phyloP scores from a whole-genome alignment of 768 basidiomycete genomes.

The Cubamyces lactineus region DNA sequence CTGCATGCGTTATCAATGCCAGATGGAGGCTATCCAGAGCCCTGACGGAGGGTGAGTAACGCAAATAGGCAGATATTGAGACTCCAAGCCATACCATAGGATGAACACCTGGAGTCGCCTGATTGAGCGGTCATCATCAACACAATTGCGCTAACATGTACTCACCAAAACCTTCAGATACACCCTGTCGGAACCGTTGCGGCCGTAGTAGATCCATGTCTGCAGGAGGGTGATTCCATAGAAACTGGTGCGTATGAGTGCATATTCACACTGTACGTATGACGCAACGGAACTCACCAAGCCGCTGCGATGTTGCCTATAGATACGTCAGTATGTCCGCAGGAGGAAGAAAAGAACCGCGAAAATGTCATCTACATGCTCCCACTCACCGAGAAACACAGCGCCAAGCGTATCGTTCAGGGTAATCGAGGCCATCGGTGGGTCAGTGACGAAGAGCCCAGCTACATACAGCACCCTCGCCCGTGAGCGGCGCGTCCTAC shows the following conservation, averaged over 20 bases:
- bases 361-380: neutral
- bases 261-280: too few relatives aligned
- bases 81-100: conserved; percentile 12
- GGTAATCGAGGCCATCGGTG: conserved; percentile 12
- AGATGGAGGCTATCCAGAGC: conserved; percentile 26
- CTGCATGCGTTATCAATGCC: conserved; percentile 20
- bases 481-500: neutral
- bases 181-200: conserved; percentile 7
- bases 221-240: conserved; percentile 30
- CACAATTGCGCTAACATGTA: neutral
- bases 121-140: neutral
- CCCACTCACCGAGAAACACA: conserved; percentile 21
- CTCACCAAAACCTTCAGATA: conserved; percentile 21
- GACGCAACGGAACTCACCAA: neutral
- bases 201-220: conserved; percentile 25
- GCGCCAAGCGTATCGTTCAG: conserved; percentile 27
- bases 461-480: conserved; percentile 1
- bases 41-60: neutral
- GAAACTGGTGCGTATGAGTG: conserved; percentile 16
- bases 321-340: neutral
- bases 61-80: neutral
- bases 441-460: neutral
- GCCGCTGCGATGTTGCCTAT: conserved; percentile 20
- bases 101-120: conserved; percentile 18
- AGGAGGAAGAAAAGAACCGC: too few relatives aligned